Evolutionary conservation across 2,329 filamentous ascomycete species (phyloP), one percentile per base, ranked within the genome.

Genomic region (Tympanopsis confertula): DNA sequence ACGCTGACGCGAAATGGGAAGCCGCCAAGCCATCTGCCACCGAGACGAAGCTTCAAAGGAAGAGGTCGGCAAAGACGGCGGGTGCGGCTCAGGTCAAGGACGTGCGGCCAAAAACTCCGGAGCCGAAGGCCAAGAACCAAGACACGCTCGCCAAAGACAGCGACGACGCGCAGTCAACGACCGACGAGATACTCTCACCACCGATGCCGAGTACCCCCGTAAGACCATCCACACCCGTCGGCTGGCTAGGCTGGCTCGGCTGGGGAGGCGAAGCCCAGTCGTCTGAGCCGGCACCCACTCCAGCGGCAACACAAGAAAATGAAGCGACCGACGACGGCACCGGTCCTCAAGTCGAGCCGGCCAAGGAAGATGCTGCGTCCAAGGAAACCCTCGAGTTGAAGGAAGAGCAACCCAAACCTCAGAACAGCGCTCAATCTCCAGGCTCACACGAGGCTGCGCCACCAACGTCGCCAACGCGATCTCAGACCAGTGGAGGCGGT

Each of bases 191-290:
- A 56, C 43, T n/a, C 35, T 38, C 19, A 13, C 41, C 39, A 38
- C 39, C 32, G 30, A 37, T 17, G 35, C 40, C 15, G 43, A 40
- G 36, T 45, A 42, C 17, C 52, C 52, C 4, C 41, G 47, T 17
- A 46, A 58, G 5, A 13, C 50, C 51, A 15, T 35, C 37, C 7
- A 50, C 44, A 17, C 58, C 67, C 5, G 63, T 67, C 19, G 62
- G 69, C 15, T 78, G 73, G 74, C 52, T 76, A 13, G 64, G 68
- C 20, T 77, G 74, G 72, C 57, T 71, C 7, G 7, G 22, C n/a
- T 28, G 52, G 54, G 5, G 52, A 52, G 28, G 45, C 63, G 26
- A 35, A 50, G 28, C 39, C 38, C 2, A 38, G 45, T 12, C 30
- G 12, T 18, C 12, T 24, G 36, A 49, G 50, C 49, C 13, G 55